These are phyloP conservation scores for Trichophyton simii DNA, from an alignment of 2,329 filamentous ascomycete genomes.

Conservation along the genomic window DNA sequence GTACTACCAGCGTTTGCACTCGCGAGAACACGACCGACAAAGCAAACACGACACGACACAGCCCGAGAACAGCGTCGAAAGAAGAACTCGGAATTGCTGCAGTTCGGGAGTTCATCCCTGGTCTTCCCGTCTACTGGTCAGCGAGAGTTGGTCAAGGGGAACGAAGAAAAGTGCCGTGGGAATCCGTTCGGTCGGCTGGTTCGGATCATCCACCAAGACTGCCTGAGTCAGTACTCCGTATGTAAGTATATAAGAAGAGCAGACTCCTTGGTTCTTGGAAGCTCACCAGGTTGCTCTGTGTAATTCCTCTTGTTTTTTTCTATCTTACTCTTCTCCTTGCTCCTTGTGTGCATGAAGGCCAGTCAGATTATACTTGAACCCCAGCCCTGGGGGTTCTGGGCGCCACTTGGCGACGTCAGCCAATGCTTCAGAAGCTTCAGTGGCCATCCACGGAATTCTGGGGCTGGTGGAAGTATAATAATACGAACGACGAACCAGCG, in stretches of 20 bases:
- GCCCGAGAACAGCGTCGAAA: background rate
- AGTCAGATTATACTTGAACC: background rate
- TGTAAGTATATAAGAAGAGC: background rate
- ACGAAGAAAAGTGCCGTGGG: background rate
- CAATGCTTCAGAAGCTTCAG: background rate
- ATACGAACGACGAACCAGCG: slow-evolving; percentile 1
- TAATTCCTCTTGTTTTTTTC: background rate
- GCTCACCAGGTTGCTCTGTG: background rate
- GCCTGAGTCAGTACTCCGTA: background rate
- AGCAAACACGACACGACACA: background rate
- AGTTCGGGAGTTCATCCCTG: background rate
- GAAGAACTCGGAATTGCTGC: background rate
- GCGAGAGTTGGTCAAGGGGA: background rate
- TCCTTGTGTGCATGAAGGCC: background rate
- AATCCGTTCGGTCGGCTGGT: slow-evolving; percentile 3
- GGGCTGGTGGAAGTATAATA: background rate
- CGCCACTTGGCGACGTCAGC: slow-evolving; percentile 1
- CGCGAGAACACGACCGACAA: background rate
- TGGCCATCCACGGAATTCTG: background rate
- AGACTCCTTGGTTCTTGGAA: background rate
- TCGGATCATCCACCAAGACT: slow-evolving; percentile 5
- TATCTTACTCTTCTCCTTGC: background rate
- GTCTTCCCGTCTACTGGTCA: background rate
- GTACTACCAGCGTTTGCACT: too few relatives aligned
- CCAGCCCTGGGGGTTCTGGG: background rate